A percentile compares a stretch with the other conserved stretches of the same genome.
Evolutionary conservation across 2,329 filamentous ascomycete species (phyloP).

Genomic region (Karstenula rhodostoma): DNA sequence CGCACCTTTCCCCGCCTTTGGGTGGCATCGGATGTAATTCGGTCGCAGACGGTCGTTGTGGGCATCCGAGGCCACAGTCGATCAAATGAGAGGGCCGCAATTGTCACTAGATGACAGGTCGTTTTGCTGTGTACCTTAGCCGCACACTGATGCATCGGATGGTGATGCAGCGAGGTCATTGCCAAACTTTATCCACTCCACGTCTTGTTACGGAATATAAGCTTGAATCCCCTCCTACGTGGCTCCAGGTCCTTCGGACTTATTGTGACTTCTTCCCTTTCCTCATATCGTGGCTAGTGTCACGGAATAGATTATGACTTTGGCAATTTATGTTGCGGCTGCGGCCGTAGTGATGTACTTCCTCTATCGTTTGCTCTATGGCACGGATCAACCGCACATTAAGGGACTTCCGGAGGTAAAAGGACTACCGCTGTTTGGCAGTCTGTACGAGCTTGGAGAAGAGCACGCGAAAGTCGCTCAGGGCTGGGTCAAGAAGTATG

Average conservation of each 20-base stretch:
- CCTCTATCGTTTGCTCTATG: conserved; percentile 52
- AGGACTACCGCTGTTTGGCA: conserved; percentile 58
- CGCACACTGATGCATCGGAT: background rate
- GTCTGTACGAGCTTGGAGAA: conserved; percentile 55
- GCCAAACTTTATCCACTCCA: background rate
- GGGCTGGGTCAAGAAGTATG: conserved; percentile 58
- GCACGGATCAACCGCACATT: conserved; percentile 58
- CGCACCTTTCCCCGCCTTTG: conserved; percentile 7
- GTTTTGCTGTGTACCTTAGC: background rate
- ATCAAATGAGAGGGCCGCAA: background rate
- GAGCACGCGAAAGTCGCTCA: conserved; percentile 57
- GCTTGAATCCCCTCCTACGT: background rate
- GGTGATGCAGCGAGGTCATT: background rate
- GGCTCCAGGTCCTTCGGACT: background rate
- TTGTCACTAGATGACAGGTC: background rate
- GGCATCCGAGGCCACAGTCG: background rate
- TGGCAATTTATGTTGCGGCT: conserved; percentile 53
- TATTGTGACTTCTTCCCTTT: background rate
- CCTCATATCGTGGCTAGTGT: background rate
- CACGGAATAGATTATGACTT: conserved; percentile 37
- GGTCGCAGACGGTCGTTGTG: background rate
- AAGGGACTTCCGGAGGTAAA: conserved; percentile 58
- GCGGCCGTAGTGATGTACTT: conserved; percentile 52
- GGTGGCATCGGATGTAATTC: background rate
- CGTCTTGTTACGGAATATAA: background rate